phyloP scores from a whole-genome alignment of 352 stramenopile genomes.

The Phytophthora nicotianae region DNA sequence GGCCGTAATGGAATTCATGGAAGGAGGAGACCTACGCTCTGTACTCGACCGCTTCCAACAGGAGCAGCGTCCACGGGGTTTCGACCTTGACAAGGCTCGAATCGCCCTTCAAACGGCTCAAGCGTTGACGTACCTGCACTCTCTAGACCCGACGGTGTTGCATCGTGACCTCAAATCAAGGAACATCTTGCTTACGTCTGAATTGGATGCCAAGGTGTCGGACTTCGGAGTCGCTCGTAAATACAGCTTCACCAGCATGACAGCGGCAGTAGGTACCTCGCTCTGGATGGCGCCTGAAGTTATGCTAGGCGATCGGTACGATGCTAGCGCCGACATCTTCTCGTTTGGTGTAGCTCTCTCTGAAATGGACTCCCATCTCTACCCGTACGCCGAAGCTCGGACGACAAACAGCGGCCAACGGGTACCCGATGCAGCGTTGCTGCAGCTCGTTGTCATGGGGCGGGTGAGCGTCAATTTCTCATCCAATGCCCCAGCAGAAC shows the following conservation, averaged over 20 bases:
- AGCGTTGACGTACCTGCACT: conserved; percentile 52
- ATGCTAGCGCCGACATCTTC: conserved; percentile 47
- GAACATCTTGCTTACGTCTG: conserved; percentile 45
- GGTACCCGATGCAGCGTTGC: conserved; percentile 24
- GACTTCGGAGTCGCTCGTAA: conserved; percentile 50
- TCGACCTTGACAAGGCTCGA: conserved; percentile 34
- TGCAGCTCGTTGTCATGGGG: conserved; percentile 32
- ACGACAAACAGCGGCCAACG: conserved; percentile 16
- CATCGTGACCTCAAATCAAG: conserved; percentile 59
- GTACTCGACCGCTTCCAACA: conserved; percentile 35
- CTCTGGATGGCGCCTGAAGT: conserved; percentile 52
- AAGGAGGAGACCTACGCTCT: conserved; percentile 36
- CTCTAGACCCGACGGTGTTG: conserved; percentile 38
- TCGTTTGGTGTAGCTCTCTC: conserved; percentile 43
- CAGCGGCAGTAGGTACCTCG: conserved; percentile 33
- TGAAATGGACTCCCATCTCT: conserved; percentile 36
- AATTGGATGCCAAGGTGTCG: conserved; percentile 43
- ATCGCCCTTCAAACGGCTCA: conserved; percentile 41
- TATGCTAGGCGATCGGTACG: conserved; percentile 40
- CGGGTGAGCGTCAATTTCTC: conserved; percentile 32
- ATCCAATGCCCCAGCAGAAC: conserved; percentile 1
- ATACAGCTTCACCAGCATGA: conserved; percentile 40
- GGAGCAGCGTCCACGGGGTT: conserved; percentile 16
- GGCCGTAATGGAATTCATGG: conserved; percentile 56
- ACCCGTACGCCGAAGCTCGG: conserved; percentile 29